These are phyloP conservation scores for Isoetes taiwanensis DNA, from an alignment of 75 land plant genomes.

Conservation along the genomic window DNA sequence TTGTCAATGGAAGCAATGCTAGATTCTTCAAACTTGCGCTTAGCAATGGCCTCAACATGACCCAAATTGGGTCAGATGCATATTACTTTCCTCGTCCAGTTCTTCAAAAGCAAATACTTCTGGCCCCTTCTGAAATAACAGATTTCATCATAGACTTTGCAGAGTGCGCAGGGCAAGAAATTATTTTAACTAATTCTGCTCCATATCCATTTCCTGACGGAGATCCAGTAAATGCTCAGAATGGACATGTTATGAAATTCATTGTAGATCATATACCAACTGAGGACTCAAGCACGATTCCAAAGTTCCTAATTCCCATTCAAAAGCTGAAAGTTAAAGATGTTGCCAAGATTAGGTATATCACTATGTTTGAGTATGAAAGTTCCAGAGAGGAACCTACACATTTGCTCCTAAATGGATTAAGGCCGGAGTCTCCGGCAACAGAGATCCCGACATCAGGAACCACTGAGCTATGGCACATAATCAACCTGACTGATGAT, in stretches of 20 bases:
- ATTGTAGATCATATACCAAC: slow-evolving; percentile 12
- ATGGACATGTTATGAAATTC: slow-evolving; percentile 57
- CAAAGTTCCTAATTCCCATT: not conserved
- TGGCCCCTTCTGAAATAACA: slow-evolving; percentile 62
- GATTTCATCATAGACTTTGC: slow-evolving; percentile 63
- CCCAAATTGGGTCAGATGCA: slow-evolving; percentile 56
- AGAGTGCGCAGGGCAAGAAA: not conserved
- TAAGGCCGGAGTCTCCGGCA: too few relatives aligned
- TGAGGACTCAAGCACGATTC: not conserved
- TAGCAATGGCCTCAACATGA: slow-evolving; percentile 28
- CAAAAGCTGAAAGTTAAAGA: not conserved
- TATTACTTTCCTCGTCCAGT: slow-evolving; percentile 35
- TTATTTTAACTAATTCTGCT: slow-evolving; percentile 16
- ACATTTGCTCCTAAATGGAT: too few relatives aligned
- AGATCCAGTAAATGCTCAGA: slow-evolving; percentile 7
- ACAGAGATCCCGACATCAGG: slow-evolving; percentile 60
- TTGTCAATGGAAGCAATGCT: slow-evolving; percentile 69
- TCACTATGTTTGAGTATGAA: slow-evolving; percentile 56
- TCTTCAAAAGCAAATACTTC: slow-evolving; percentile 11
- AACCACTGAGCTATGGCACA: slow-evolving; percentile 55
- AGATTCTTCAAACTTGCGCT: slow-evolving; percentile 42
- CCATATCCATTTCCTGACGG: slow-evolving; percentile 22
- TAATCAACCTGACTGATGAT: too few relatives aligned
- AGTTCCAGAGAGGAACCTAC: slow-evolving; percentile 25
- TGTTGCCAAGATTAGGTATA: slow-evolving; percentile 21